phyloP scores from a whole-genome alignment of 2,329 filamentous ascomycete species.

The Exutisphaerella laricina region DNA sequence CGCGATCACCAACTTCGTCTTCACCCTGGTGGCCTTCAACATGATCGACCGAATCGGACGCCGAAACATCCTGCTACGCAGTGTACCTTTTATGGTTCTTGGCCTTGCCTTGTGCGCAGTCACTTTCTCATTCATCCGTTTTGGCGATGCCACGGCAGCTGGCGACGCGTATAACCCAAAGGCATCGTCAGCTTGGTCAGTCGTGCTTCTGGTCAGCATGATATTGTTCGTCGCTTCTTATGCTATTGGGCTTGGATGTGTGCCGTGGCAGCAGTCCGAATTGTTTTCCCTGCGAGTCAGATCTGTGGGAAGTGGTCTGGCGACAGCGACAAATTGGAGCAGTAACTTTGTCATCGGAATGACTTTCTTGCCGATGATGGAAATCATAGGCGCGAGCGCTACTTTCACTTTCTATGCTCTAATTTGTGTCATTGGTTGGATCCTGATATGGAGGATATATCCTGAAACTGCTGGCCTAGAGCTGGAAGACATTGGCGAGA shows the following conservation, averaged over 20 bases:
- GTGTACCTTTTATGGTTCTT: conserved; percentile 75
- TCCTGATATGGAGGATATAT: conserved; percentile 61
- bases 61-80: conserved; percentile 65
- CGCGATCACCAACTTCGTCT: conserved; percentile 43
- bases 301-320: conserved; percentile 64
- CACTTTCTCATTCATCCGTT: conserved; percentile 62
- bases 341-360: conserved; percentile 81
- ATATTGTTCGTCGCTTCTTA: conserved; percentile 81
- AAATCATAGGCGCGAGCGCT: conserved; percentile 62
- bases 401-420: conserved; percentile 77
- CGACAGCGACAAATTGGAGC: conserved; percentile 80
- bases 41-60: conserved; percentile 43
- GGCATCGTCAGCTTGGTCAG: conserved; percentile 28
- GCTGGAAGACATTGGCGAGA: conserved; percentile 69
- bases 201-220: conserved; percentile 65
- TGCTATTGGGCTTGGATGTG: conserved; percentile 80
- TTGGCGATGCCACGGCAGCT: conserved; percentile 27
- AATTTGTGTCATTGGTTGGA: conserved; percentile 65
- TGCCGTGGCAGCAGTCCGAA: conserved; percentile 95
- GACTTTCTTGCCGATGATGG: conserved; percentile 85
- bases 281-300: conserved; percentile 70
- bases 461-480: conserved; percentile 79
- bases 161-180: conserved; percentile 21
- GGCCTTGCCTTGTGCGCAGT: conserved; percentile 66
- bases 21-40: conserved; percentile 43